Conservation (phyloP, 371 early-diverging fungal species). For the Umbelopsis sp. region DNA sequence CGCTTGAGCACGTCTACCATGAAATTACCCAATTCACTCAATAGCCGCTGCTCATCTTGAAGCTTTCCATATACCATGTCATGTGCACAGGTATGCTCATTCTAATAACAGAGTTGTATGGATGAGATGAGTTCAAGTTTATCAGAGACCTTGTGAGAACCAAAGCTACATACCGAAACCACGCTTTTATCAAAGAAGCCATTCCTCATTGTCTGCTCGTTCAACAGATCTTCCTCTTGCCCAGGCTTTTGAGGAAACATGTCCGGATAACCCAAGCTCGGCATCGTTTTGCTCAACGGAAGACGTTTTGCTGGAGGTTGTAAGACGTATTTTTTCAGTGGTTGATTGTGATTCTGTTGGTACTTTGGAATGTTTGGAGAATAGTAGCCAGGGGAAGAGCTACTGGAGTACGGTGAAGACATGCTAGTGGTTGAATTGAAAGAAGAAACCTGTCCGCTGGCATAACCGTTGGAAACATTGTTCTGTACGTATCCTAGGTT, state of each 20-base stretch:
- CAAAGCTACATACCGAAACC: constrained; percentile 41
- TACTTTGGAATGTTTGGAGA: constrained; percentile 42
- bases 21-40: constrained; percentile 57
- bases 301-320: constrained; percentile 49
- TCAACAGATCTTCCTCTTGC: constrained; percentile 68
- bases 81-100: constrained; percentile 55
- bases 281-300: constrained; percentile 52
- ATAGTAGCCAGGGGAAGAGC: constrained; percentile 54
- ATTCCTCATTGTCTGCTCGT: constrained; percentile 69
- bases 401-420: constrained; percentile 51
- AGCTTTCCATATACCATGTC: constrained; percentile 55
- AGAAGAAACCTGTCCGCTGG: constrained; percentile 28
- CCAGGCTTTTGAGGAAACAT: constrained; percentile 64
- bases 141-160: no score
- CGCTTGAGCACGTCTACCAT: constrained; percentile 64
- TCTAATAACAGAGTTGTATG: constrained; percentile 20
- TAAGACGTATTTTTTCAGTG: constrained; percentile 55
- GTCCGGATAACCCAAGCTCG: constrained; percentile 66
- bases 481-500: constrained; percentile 40
- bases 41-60: constrained; percentile 53
- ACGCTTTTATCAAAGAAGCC: constrained; percentile 68
- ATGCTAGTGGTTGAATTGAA: constrained; percentile 35
- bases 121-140: neutral
- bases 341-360: constrained; percentile 27
- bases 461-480: constrained; percentile 29